Percentiles rank a stretch among this genome's conserved stretches.
phyloP scores from a whole-genome alignment of 768 basidiomycete species.

The Collybiopsis luxurians region DNA sequence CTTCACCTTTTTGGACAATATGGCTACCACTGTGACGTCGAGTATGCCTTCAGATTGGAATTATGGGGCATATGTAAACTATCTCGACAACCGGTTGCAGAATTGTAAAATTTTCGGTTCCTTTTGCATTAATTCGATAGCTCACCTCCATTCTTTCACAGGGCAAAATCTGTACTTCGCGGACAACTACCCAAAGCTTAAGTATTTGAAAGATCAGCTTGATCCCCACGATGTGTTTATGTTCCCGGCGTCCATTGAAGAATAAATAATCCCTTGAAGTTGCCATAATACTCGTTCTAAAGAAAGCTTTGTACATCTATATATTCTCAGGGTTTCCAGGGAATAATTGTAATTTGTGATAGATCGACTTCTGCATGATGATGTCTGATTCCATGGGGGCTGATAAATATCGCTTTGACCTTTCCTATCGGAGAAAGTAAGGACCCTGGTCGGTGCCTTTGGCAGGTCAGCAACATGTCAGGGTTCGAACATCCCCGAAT shows the following conservation, averaged over 20 bases:
- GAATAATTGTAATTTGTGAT: too few species aligned
- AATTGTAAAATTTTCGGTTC: conserved; percentile 23
- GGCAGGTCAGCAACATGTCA: too few species aligned
- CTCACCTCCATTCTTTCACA: conserved; percentile 7
- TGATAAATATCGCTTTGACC: too few species aligned
- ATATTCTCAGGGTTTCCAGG: too few species aligned
- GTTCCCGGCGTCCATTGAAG: conserved; percentile 34
- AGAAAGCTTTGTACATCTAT: too few species aligned
- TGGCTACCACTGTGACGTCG: conserved; percentile 22
- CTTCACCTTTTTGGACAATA: conserved; percentile 32
- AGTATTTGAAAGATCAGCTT: conserved; percentile 26
- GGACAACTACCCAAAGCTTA: conserved; percentile 26
- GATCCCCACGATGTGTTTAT: conserved; percentile 36
- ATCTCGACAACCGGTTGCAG: conserved; percentile 32
- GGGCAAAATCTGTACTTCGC: conserved; percentile 33
- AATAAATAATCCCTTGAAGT: background rate
- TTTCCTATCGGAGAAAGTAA: too few species aligned
- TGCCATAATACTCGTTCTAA: too few species aligned
- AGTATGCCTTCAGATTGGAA: conserved; percentile 27
- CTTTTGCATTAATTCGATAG: background rate
- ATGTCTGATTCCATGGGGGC: too few species aligned
- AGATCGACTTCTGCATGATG: too few species aligned
- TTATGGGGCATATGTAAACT: conserved; percentile 36
- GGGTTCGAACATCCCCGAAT: too few species aligned
- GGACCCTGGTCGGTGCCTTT: too few species aligned